Conservation (phyloP, 176 grass and related monocot genomes). For the Themeda triandra region DNA sequence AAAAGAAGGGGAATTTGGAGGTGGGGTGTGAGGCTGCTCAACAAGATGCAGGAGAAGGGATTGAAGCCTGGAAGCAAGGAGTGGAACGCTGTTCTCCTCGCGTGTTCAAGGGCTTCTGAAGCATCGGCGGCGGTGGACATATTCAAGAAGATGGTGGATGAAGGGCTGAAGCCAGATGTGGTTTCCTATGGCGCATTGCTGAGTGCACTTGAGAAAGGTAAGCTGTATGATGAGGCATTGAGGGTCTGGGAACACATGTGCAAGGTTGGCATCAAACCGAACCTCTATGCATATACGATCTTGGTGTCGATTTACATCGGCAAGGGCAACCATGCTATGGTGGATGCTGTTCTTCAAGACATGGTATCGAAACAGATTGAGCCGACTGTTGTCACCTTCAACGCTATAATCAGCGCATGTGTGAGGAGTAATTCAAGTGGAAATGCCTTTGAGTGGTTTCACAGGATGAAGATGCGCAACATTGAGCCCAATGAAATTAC, state of each 20-base stretch:
- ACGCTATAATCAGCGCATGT: constrained; percentile 77
- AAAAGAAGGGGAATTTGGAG: constrained; percentile 70
- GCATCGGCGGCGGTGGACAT: constrained; percentile 60
- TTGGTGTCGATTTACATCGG: constrained; percentile 70
- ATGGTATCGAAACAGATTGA: constrained; percentile 54
- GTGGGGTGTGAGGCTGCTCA: constrained; percentile 66
- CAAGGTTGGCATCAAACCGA: constrained; percentile 68
- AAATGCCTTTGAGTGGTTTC: constrained; percentile 82
- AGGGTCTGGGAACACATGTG: constrained; percentile 83
- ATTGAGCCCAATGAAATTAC: constrained; percentile 77
- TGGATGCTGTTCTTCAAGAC: constrained; percentile 52
- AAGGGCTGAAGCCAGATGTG: constrained; percentile 58
- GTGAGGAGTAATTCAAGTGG: constrained; percentile 36
- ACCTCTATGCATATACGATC: constrained; percentile 81
- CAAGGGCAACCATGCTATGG: constrained; percentile 58
- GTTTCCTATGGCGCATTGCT: constrained; percentile 76
- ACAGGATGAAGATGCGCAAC: constrained; percentile 59
- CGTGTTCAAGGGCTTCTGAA: constrained; percentile 82
- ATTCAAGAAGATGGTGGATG: constrained; percentile 75
- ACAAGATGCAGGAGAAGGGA: constrained; percentile 93
- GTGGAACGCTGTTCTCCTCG: constrained; percentile 84
- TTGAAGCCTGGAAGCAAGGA: constrained; percentile 64
- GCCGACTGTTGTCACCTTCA: constrained; percentile 86
- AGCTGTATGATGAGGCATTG: constrained; percentile 67
- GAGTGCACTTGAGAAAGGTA: constrained; percentile 73